A percentile compares a stretch with the other conserved stretches of the same genome.
Conservation (phyloP, 2,329 filamentous ascomycete species). For the Ophiostoma ulmi region DNA sequence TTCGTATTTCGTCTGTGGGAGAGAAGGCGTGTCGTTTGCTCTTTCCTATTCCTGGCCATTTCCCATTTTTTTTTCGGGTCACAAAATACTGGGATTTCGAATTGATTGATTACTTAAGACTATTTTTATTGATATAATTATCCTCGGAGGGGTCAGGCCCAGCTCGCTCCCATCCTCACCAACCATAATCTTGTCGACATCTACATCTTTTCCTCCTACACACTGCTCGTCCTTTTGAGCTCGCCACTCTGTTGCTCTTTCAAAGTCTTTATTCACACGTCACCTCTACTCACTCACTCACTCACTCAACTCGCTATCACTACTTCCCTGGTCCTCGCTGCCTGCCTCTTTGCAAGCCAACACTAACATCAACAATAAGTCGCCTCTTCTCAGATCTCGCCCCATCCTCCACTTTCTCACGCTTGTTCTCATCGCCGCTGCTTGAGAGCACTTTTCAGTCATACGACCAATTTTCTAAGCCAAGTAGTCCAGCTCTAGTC, state of each 20-base stretch:
- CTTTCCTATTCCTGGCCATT: not conserved
- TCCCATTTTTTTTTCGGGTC: not conserved
- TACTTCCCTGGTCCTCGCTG: not conserved
- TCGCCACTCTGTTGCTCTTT: not conserved
- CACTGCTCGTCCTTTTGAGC: not conserved
- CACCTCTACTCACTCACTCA: not conserved
- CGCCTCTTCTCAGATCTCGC: not conserved
- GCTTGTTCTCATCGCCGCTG: not conserved
- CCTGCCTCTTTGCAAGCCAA: not conserved
- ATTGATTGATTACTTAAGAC: not conserved
- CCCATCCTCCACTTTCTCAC: not conserved
- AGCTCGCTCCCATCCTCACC: not conserved
- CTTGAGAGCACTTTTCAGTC: not conserved
- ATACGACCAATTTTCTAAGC: slow-evolving; percentile 10
- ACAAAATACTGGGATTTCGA: not conserved
- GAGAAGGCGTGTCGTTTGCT: not conserved
- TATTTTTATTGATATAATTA: not conserved
- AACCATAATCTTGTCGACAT: not conserved
- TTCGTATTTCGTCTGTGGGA: slow-evolving; percentile 17
- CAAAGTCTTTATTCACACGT: no score
- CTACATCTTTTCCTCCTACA: not conserved
- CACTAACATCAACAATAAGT: slow-evolving; percentile 10
- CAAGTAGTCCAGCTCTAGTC: slow-evolving; percentile 7
- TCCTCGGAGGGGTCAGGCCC: not conserved
- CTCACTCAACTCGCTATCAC: not conserved